Conservation (phyloP, 2,329 filamentous ascomycete species). For the Neurospora sp. region DNA sequence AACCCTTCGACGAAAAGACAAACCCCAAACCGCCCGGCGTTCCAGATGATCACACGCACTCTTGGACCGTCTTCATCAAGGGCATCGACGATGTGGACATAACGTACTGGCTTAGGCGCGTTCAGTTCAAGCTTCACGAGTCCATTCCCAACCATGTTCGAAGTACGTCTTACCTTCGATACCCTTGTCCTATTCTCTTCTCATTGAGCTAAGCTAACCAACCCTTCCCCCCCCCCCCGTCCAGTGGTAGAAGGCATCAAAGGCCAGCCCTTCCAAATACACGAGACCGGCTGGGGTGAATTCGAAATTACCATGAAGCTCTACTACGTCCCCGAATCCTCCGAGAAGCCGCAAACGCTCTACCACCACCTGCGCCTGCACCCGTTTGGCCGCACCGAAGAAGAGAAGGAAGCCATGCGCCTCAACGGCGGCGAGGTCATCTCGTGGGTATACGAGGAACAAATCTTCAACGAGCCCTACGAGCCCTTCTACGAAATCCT, state of each 20-base stretch:
- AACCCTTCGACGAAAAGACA: constrained; percentile 64
- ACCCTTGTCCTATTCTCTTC: not conserved
- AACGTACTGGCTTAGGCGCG: constrained; percentile 90
- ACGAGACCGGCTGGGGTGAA: constrained; percentile 95
- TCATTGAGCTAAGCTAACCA: not conserved
- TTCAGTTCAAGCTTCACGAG: constrained; percentile 97
- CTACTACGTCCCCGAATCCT: constrained; percentile 79
- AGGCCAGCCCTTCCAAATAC: constrained; percentile 66
- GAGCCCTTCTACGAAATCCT: constrained; percentile 84
- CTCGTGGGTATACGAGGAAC: constrained; percentile 81
- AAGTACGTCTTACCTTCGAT: constrained; percentile 35
- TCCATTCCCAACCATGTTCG: constrained; percentile 88
- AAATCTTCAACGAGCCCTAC: constrained; percentile 95
- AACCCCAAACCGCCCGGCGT: constrained; percentile 68
- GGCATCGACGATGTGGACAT: constrained; percentile 84
- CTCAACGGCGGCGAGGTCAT: constrained; percentile 54
- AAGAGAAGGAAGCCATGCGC: constrained; percentile 52
- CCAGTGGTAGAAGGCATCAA: constrained; percentile 60
- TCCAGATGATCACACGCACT: constrained; percentile 88
- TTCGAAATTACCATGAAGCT: constrained; percentile 95
- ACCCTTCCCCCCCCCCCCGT: not conserved
- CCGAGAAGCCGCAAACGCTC: constrained; percentile 90
- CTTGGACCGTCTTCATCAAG: constrained; percentile 90
- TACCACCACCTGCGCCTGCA: constrained; percentile 89
- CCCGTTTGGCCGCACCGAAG: constrained; percentile 76